Evolutionary conservation across 164 flowering plant genomes (phyloP), one percentile per base, ranked within the genome.

Genomic region (Nelumbo lutea): DNA sequence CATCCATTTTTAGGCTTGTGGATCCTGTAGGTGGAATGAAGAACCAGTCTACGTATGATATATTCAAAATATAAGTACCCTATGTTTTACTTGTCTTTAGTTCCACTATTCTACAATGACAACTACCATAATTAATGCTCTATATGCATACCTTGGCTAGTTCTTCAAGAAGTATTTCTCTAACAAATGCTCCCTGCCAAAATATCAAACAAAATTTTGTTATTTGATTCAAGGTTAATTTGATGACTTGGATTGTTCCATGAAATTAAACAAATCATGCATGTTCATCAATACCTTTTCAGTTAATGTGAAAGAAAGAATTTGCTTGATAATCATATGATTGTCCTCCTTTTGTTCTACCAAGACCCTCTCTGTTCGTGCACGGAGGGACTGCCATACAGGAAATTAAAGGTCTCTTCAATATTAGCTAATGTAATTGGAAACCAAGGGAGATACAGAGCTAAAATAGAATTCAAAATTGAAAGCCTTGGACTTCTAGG

Each of bases 121-220:
- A 55, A 63, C 43, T 11, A 62, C 52, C 9, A 68, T 0, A 47
- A 9, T 5, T 56, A 1, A 14, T n/a, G 47, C 10, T 40, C 62
- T 59, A 65, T 56, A 42, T 48, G 4, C n/a, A 27, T 76, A 90
- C 98, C 96, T 95, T 95, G n/a, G 93, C 84, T 67, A 89, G 67
- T 81, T 95, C 97, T 68, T 90, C 82, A 71, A 91, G 80, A 71
- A 95, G 85, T 74, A 90, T 83, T 73, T 95, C 94, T 81, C 90
- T 87, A 76, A 95, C 86, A 79, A 90, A 91, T 42, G 86, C 79
- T 61, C 96, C 98, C 97, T 95, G 94, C 70, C 64, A 77, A 74
- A 65, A 27, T 41, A 53, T 59, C 14, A 38, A 5, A 53, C 27
- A 59, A 59, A 39, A 14, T 27, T 68, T 43, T 5, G 13, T 42